Conservation (phyloP, 805 yeast genomes). For the Pichia deserticola region DNA sequence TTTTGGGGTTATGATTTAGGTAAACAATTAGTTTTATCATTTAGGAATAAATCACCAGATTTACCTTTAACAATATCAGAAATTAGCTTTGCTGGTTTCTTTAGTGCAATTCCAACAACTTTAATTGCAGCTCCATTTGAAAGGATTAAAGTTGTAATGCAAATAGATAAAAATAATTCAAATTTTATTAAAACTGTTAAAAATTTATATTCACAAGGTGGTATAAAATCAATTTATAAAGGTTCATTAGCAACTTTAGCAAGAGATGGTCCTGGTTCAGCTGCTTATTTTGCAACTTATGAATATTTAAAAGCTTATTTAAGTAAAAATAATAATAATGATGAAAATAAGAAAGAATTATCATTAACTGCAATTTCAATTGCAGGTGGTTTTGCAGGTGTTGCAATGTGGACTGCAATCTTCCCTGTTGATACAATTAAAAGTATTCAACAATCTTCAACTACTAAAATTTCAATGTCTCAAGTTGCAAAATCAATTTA, state of each 20-base stretch:
- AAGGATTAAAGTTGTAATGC: constrained; percentile 90
- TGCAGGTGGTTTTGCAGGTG: constrained; percentile 96
- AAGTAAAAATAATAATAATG: constrained; percentile 29
- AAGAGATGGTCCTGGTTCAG: constrained; percentile 97
- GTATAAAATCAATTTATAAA: constrained; percentile 74
- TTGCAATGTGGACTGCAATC: constrained; percentile 93
- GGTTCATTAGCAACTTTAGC: constrained; percentile 91
- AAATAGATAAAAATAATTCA: constrained; percentile 40
- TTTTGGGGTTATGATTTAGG: constrained; percentile 99
- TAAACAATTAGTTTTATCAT: constrained; percentile 56
- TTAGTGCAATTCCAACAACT: constrained; percentile 92
- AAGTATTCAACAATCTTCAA: constrained; percentile 67
- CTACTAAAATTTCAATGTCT: constrained; percentile 44
- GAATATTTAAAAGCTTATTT: constrained; percentile 66
- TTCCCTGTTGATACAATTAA: constrained; percentile 96
- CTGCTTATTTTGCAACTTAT: constrained; percentile 90
- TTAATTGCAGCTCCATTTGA: constrained; percentile 97
- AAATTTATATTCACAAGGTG: constrained; percentile 71
- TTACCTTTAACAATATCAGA: constrained; percentile 50
- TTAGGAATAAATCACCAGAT: constrained; percentile 26
- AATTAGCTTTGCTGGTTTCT: constrained; percentile 86
- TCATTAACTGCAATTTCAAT: constrained; percentile 69
- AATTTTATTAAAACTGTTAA: constrained; percentile 55
- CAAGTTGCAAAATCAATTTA: constrained; percentile 67
- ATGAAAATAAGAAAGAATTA: constrained; percentile 39